A percentile compares a stretch with the other conserved stretches of the same genome.
Conservation (phyloP, 1,284 basidiomycete species). For the Rhodotorula sp. region DNA sequence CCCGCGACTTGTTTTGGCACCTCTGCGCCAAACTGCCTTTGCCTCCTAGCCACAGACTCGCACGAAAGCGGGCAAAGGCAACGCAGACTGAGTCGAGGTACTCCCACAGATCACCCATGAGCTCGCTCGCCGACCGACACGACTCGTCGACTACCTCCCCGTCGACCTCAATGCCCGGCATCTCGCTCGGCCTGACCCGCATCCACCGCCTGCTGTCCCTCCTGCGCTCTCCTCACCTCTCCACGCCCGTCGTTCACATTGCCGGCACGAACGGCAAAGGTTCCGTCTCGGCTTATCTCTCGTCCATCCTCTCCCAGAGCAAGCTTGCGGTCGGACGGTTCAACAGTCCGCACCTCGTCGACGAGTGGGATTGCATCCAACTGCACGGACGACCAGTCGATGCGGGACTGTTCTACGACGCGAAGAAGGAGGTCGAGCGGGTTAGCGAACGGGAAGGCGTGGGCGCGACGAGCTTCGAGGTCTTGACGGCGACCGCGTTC, state of each 20-base stretch:
- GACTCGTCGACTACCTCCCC: background rate
- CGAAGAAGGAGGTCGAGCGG: slow-evolving; percentile 57
- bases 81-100: too few relatives aligned
- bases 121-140: background rate
- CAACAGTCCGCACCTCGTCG: slow-evolving; percentile 88
- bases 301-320: slow-evolving; percentile 67
- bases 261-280: slow-evolving; percentile 98
- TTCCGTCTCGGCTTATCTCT: slow-evolving; percentile 78
- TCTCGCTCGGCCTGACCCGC: slow-evolving; percentile 74
- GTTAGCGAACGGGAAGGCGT: slow-evolving; percentile 43
- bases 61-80: too few relatives aligned
- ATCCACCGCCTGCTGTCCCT: slow-evolving; percentile 61
- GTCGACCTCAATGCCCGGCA: slow-evolving; percentile 46
- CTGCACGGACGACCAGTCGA: slow-evolving; percentile 55
- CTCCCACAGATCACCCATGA: background rate
- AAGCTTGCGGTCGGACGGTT: slow-evolving; percentile 72
- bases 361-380: slow-evolving; percentile 72
- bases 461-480: slow-evolving; percentile 71
- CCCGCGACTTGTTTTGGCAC: too few relatives aligned
- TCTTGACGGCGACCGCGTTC: slow-evolving; percentile 76
- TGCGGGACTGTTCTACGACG: slow-evolving; percentile 57
- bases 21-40: too few relatives aligned
- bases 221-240: slow-evolving; percentile 61
- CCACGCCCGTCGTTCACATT: slow-evolving; percentile 83
- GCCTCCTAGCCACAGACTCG: too few relatives aligned